Percentiles rank a stretch among this genome's conserved stretches.
Evolutionary conservation across 106 monocot species (phyloP).

Genomic region (Alisma plantagoaquatica): DNA sequence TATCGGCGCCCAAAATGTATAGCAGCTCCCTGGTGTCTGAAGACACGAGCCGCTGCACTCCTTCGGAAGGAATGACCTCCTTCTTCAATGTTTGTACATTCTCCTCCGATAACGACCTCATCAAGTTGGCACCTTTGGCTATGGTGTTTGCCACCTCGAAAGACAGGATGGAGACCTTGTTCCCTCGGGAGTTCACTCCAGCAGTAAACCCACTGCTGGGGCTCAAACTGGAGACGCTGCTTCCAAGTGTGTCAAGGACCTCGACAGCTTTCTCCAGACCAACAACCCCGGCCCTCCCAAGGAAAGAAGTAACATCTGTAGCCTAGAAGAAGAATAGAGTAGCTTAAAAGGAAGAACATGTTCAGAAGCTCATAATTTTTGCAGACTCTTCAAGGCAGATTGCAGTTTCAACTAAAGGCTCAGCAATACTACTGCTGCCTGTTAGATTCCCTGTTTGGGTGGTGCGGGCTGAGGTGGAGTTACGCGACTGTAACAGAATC

Average conservation of each 20-base stretch:
- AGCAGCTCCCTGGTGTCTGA: conserved; percentile 31
- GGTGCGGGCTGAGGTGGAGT: too few relatives aligned
- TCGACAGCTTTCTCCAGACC: conserved; percentile 68
- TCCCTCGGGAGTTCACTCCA: conserved; percentile 32
- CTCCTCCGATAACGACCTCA: conserved; percentile 51
- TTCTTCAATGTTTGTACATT: conserved; percentile 52
- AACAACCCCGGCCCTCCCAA: conserved; percentile 57
- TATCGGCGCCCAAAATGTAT: conserved; percentile 49
- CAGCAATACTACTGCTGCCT: too few relatives aligned
- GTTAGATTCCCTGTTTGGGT: too few relatives aligned
- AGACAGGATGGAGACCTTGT: conserved; percentile 52
- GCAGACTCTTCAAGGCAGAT: too few relatives aligned
- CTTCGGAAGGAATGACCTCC: conserved; percentile 55
- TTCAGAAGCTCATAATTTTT: too few relatives aligned
- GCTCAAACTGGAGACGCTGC: conserved; percentile 62
- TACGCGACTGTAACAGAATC: too few relatives aligned
- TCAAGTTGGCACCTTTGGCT: conserved; percentile 52
- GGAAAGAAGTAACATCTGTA: conserved; percentile 40
- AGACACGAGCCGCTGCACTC: conserved; percentile 47
- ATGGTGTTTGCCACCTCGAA: conserved; percentile 94
- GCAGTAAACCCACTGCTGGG: conserved; percentile 45
- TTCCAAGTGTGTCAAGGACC: conserved; percentile 75
- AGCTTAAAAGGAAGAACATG: too few relatives aligned
- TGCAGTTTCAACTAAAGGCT: too few relatives aligned
- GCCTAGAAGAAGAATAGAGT: conserved; percentile 32